These are phyloP conservation scores for Lachancea thermotolerans DNA, from an alignment of 805 yeast species.

Conservation along the genomic window DNA sequence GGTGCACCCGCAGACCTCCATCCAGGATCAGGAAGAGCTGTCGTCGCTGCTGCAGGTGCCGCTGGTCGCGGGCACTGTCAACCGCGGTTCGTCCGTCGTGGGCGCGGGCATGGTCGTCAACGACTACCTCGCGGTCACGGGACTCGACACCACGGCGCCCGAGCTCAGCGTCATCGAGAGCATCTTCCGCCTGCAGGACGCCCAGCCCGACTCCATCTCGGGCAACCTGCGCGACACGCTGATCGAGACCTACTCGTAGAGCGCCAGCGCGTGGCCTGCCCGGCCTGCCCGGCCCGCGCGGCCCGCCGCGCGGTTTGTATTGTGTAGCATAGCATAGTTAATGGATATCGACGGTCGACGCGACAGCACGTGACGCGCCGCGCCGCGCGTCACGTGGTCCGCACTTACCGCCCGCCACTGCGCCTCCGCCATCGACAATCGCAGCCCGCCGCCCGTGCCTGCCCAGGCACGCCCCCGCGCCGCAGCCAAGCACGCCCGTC, in stretches of 20 bases:
- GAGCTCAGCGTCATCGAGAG: conserved; percentile 95
- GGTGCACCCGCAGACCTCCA: conserved; percentile 95
- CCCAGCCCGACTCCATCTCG: conserved; percentile 79
- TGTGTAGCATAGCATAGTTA: conserved; percentile 6
- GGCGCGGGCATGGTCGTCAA: conserved; percentile 99
- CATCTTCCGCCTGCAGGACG: conserved; percentile 89
- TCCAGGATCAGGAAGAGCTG: conserved; percentile 97
- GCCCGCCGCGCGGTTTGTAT: conserved; percentile 1
- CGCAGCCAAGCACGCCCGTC: not conserved
- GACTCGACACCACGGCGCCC: conserved; percentile 97
- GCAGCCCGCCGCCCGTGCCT: not conserved
- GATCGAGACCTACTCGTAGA: conserved; percentile 80
- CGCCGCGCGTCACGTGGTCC: too few relatives aligned
- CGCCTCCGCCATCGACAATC: not conserved
- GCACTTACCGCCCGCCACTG: not conserved
- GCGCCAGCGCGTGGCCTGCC: not conserved
- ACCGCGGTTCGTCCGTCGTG: conserved; percentile 94
- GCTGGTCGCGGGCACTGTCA: conserved; percentile 95
- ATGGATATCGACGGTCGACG: not conserved
- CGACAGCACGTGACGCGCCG: too few relatives aligned
- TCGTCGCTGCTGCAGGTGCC: conserved; percentile 95
- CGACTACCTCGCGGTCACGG: conserved; percentile 96
- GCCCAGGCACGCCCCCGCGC: conserved; percentile 1
- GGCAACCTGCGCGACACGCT: conserved; percentile 85
- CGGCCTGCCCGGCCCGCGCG: not conserved